Evolutionary conservation across 1,284 basidiomycete species (phyloP).

Genomic region (Tilletia walkeri): DNA sequence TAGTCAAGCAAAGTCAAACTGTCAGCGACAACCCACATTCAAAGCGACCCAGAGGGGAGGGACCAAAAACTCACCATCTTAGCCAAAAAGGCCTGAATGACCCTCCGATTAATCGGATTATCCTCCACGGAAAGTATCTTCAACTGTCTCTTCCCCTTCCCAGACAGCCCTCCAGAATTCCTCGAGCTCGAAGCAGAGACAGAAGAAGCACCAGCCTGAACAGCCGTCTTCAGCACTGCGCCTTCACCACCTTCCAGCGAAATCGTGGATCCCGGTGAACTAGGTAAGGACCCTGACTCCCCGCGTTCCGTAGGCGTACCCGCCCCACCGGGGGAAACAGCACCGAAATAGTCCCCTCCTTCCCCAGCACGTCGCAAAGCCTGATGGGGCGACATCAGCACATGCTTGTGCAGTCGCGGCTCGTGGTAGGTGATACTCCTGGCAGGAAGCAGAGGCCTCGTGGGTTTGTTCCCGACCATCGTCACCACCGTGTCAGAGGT

Average conservation of each 20-base stretch:
- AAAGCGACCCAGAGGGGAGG: background rate
- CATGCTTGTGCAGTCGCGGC: slow-evolving; percentile 43
- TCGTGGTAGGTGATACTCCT: slow-evolving; percentile 52
- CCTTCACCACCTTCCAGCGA: slow-evolving; percentile 60
- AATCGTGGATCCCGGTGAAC: slow-evolving; percentile 56
- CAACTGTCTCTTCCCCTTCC: slow-evolving; percentile 46
- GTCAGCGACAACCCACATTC: background rate
- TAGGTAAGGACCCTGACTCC: slow-evolving; percentile 37
- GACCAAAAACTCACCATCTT: slow-evolving; percentile 60
- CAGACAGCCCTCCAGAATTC: slow-evolving; percentile 56
- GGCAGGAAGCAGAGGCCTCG: slow-evolving; percentile 41
- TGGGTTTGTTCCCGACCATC: slow-evolving; percentile 20
- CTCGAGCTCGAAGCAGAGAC: slow-evolving; percentile 67
- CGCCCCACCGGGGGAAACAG: background rate
- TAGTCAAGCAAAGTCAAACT: background rate
- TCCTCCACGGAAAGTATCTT: slow-evolving; percentile 35
- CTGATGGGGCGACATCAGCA: slow-evolving; percentile 39
- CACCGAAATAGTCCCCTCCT: slow-evolving; percentile 25
- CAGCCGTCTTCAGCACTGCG: slow-evolving; percentile 59
- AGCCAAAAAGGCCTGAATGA: slow-evolving; percentile 73
- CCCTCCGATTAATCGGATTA: slow-evolving; percentile 53
- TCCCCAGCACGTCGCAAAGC: slow-evolving; percentile 20
- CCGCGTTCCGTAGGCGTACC: background rate
- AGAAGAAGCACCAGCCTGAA: slow-evolving; percentile 26
- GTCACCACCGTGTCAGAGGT: background rate